Base-by-base conservation (phyloP, 2,329 filamentous ascomycete genomes). In the Magnaporthiopsis poae region DNA sequence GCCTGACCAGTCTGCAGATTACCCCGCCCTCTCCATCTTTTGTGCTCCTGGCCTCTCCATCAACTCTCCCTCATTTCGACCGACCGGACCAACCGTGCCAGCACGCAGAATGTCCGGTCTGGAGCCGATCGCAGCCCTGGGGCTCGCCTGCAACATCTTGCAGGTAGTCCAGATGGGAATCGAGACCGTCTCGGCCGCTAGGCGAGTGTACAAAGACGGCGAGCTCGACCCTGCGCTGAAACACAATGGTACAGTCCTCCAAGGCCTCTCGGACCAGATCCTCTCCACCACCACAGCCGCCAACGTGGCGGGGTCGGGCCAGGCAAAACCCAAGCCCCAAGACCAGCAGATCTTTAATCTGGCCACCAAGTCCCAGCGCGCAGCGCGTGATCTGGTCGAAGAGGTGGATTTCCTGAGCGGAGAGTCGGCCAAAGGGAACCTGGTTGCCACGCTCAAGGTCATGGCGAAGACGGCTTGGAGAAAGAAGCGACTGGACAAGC, bases 61-160 rank as follows among this genome's bases (percentile, higher is more conserved):
- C 12, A 8, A 1, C 12, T 36, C 35, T 12, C 35, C 35, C 35
- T 12, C 35, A 36, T 36, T 36, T 36, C 35, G 2, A 31, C 35
- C 3, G 12, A 36, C 35, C 5, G 5, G 15, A 15, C 13, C 13
- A 46, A 39, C 36, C 36, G 36, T 15, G 13, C 39, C 1, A 46
- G 39, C 39, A 46, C 5, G 11, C 39, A 52, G 2, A 29, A 65
- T 65, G 64, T 62, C 64, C 11, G 64, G 64, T 11, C 62, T 70
- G 31, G 68, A 72, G 63, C 15, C 63, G 13, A 29, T 33, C 27
- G 63, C 63, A 33, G 70, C 70, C n/a, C 65, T 74, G 7, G 67
- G 71, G 63, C 61, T 73, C 13, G 71, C 71, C 11, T 71, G 71
- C 67, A 71, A 72, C 66, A 70, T 72, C 15, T 67, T 74, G 52